Percentiles rank a stretch among this genome's conserved stretches.
Evolutionary conservation across 2,329 filamentous ascomycete genomes (phyloP).

Genomic region (Chaetomium globosum): DNA sequence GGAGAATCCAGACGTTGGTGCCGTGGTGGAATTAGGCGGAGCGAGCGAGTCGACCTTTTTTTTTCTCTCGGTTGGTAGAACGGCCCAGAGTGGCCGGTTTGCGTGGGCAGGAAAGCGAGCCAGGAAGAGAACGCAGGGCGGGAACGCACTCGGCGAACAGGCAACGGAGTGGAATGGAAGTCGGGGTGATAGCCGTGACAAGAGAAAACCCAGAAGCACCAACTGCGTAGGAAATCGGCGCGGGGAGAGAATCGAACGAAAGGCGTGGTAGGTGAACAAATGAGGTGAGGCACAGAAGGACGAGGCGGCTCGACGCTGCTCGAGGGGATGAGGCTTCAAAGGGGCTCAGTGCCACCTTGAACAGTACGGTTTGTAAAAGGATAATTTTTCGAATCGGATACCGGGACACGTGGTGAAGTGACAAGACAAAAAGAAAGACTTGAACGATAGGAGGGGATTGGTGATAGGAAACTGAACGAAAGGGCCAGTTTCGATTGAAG

Average conservation of each 20-base stretch:
- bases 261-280: constrained; percentile 25
- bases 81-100: constrained; percentile 25
- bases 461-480: constrained; percentile 18
- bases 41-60: constrained; percentile 20
- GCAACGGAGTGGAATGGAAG: constrained; percentile 16
- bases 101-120: constrained; percentile 7
- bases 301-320: constrained; percentile 22
- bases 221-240: constrained; percentile 12
- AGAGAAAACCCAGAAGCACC: constrained; percentile 22
- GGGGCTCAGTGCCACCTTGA: constrained; percentile 17
- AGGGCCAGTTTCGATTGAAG: constrained; percentile 8
- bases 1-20: constrained; percentile 24
- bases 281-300: constrained; percentile 29
- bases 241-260: constrained; percentile 36
- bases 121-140: constrained; percentile 16
- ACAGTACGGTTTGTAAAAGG: constrained; percentile 10
- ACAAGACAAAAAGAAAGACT: constrained; percentile 32
- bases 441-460: constrained; percentile 20
- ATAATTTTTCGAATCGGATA: constrained; percentile 21
- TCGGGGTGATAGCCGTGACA: constrained; percentile 29
- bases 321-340: constrained; percentile 20
- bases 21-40: constrained; percentile 9
- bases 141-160: constrained; percentile 20
- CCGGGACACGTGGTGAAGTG: constrained; percentile 28
- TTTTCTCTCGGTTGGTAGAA: constrained; percentile 1